Evolutionary conservation across 305 asterid genomes (phyloP).

Genomic region (Rubia tinctorum): DNA sequence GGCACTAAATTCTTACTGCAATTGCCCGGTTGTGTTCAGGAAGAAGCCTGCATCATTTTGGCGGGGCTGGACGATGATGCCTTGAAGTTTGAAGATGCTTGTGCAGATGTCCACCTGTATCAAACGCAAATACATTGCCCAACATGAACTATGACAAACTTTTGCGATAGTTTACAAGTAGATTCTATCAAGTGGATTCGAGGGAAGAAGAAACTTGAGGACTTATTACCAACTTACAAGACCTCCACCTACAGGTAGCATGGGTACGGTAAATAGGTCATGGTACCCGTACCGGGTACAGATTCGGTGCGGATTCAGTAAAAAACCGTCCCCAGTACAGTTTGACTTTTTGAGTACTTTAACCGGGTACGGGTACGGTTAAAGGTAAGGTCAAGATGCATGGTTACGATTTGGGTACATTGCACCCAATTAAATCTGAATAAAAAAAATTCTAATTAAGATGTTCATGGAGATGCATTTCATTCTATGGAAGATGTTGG

Average conservation of each 20-base stretch:
- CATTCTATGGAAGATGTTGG: too few species aligned
- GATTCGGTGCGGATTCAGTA: too few species aligned
- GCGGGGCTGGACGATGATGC: conserved; percentile 12
- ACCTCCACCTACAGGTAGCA: background rate
- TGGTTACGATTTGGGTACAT: too few species aligned
- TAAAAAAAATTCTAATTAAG: too few species aligned
- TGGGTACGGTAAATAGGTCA: too few species aligned
- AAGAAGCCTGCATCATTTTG: conserved; percentile 10
- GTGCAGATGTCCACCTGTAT: conserved; percentile 25
- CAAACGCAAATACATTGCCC: background rate
- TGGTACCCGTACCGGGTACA: too few species aligned
- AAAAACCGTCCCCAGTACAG: too few species aligned
- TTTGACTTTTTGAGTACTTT: too few species aligned
- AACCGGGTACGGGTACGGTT: too few species aligned
- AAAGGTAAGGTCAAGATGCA: too few species aligned
- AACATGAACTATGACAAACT: background rate
- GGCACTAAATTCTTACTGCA: background rate
- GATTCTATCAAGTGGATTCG: background rate
- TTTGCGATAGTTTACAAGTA: background rate
- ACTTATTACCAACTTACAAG: background rate
- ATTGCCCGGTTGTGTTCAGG: background rate
- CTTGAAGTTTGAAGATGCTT: conserved; percentile 18
- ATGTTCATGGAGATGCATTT: too few species aligned
- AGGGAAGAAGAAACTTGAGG: background rate
- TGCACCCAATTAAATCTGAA: too few species aligned